Evolutionary conservation across 2,329 filamentous ascomycete genomes (phyloP), one percentile per base, ranked within the genome.

Genomic region (Fusarium ambrosium): DNA sequence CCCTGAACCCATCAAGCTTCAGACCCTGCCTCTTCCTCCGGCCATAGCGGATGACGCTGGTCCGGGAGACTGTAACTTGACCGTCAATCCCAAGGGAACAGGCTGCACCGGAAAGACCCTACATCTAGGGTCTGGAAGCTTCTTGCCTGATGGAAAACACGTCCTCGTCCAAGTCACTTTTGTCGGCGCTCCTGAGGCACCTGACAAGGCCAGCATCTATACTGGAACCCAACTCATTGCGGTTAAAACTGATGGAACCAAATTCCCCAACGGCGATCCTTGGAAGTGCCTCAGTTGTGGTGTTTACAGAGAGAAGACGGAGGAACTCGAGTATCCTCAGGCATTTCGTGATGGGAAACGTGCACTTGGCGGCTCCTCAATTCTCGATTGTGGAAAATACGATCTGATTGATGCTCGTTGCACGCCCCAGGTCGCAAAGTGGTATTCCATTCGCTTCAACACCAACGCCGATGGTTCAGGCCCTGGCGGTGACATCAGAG

Each of bases 271-370:
- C 61, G 86, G 86, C 0, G 85, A 87, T 68, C 59, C 82, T 0
- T 88, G 86, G 85, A 87, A 86, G 70, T 87, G 86, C 63, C 63
- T 88, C 6, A 87, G 64, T 14, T 88, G 86, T 64, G 86, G 82
- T 2, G 80, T 87, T 0, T 80, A 83, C 0, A 71, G 60, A 3
- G 72, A 77, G 34, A 84, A 86, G 55, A 72, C 79, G 1, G 51
- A 74, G 4, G 79, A 78, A 8, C 62, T 76, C 2, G 84, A 84
- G 56, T 88, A 88, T 68, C 85, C 86, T 0, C 85, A 88, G 53
- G 78, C 81, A 1, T 87, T 86, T 61, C 73, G 76, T 2, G 82
- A 84, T 64, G 84, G 84, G 1, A 82, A 80, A 22, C 80, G 81
- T 3, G 78, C 81, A 0, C 77, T 87, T 1, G 74, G 74, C 36